Conservation (phyloP, 169 alveolate genomes). For the Plasmodium berghei region DNA sequence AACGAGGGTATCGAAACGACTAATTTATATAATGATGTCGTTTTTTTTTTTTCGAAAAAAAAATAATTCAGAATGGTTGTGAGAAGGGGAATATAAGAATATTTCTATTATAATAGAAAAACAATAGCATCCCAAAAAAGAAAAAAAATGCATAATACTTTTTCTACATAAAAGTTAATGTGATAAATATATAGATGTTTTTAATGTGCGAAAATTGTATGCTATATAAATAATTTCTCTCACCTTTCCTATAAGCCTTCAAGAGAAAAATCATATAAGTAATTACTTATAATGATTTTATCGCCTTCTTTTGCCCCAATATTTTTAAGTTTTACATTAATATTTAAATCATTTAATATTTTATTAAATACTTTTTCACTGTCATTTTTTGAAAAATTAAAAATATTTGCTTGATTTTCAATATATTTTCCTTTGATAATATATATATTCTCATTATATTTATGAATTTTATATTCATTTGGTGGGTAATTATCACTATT, state of each 20-base stretch:
- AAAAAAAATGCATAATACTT: too few species aligned
- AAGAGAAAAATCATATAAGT: conserved; percentile 37
- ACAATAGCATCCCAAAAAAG: too few species aligned
- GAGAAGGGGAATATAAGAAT: too few species aligned
- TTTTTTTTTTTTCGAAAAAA: too few species aligned
- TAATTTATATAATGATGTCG: too few species aligned
- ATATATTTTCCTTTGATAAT: conserved; percentile 78
- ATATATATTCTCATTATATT: conserved; percentile 77
- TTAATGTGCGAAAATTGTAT: too few species aligned
- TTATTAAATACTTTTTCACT: conserved; percentile 57
- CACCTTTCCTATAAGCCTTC: neutral
- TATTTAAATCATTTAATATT: conserved; percentile 52
- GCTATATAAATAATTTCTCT: too few species aligned
- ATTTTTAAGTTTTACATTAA: conserved; percentile 60
- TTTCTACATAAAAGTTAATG: too few species aligned
- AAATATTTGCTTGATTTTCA: conserved; percentile 84
- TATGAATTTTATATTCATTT: conserved; percentile 75
- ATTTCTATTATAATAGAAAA: too few species aligned
- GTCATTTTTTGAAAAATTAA: conserved; percentile 78
- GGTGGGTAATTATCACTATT: conserved; percentile 81
- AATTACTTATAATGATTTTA: conserved; percentile 61
- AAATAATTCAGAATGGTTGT: too few species aligned
- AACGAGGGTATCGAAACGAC: too few species aligned
- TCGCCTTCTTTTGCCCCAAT: conserved; percentile 75
- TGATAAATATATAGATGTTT: too few species aligned